Conservation (phyloP, 2,329 filamentous ascomycete genomes). For the Fusarium sp. region DNA sequence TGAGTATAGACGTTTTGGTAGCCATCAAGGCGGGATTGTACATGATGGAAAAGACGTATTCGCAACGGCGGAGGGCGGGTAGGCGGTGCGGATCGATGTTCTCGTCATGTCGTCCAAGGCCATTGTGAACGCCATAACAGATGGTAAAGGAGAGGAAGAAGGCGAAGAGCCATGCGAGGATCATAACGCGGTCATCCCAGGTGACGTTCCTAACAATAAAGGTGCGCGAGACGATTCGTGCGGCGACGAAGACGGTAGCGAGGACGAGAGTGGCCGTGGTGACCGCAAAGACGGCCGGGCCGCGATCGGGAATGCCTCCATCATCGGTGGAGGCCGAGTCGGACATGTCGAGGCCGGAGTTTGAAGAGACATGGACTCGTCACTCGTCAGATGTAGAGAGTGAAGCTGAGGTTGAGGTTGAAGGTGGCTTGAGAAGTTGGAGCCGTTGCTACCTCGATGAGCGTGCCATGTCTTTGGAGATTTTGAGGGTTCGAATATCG, state of each 20-base stretch:
- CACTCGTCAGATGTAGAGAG: slow-evolving; percentile 29
- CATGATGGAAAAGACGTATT: slow-evolving; percentile 73
- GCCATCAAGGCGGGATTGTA: slow-evolving; percentile 91
- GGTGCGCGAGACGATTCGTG: slow-evolving; percentile 78
- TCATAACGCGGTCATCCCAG: slow-evolving; percentile 84
- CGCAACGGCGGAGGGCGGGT: slow-evolving; percentile 64
- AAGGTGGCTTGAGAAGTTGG: slow-evolving; percentile 29
- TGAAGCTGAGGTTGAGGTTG: slow-evolving; percentile 12
- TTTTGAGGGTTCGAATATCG: neutral
- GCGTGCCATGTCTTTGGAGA: slow-evolving; percentile 39
- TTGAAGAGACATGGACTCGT: slow-evolving; percentile 39
- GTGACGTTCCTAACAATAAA: slow-evolving; percentile 77
- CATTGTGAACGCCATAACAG: slow-evolving; percentile 70
- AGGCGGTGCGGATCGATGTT: slow-evolving; percentile 66
- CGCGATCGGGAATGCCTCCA: slow-evolving; percentile 59
- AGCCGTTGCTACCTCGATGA: slow-evolving; percentile 23
- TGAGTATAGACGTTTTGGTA: slow-evolving; percentile 90
- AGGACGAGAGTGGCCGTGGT: slow-evolving; percentile 75
- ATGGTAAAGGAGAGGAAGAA: slow-evolving; percentile 76
- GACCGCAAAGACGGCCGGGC: slow-evolving; percentile 74
- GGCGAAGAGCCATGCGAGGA: slow-evolving; percentile 79
- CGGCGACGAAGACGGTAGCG: slow-evolving; percentile 78
- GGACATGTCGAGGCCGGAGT: slow-evolving; percentile 41
- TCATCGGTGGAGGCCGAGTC: slow-evolving; percentile 39
- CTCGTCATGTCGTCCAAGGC: slow-evolving; percentile 74